Percentiles rank a stretch among this genome's conserved stretches.
These are phyloP conservation scores for Termitomyces sp. DNA, from an alignment of 768 basidiomycete species.

Conservation along the genomic window DNA sequence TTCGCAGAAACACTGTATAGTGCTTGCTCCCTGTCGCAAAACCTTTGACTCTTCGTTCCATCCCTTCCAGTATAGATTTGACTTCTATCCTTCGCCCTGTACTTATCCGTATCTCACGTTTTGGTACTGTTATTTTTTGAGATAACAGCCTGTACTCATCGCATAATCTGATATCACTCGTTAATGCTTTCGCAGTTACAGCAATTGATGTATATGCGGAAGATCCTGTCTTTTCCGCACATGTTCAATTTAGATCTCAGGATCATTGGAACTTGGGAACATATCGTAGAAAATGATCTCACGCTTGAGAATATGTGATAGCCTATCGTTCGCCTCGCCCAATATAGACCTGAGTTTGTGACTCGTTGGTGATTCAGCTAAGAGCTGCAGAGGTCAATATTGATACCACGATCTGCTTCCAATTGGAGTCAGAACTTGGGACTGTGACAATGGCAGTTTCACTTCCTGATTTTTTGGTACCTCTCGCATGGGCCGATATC, in stretches of 20 bases:
- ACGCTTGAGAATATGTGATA: no score
- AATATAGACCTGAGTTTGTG: no score
- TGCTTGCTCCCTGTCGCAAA: not conserved
- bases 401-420: no score
- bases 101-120: not conserved
- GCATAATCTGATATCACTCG: not conserved
- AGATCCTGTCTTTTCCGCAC: not conserved
- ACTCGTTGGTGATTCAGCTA: no score
- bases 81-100: not conserved
- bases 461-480: no score
- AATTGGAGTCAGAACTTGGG: no score
- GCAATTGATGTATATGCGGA: not conserved
- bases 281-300: no score
- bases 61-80: not conserved
- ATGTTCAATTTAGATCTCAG: not conserved
- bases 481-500: no score
- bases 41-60: not conserved
- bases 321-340: no score
- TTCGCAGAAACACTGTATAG: slow-evolving; percentile 34
- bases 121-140: not conserved
- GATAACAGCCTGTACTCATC: not conserved
- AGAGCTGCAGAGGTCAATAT: no score
- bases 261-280: no score
- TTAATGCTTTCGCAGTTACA: not conserved
- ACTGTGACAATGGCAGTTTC: no score